These are phyloP conservation scores for Vanrija humicola DNA, from an alignment of 1,284 basidiomycete species.

Conservation along the genomic window DNA sequence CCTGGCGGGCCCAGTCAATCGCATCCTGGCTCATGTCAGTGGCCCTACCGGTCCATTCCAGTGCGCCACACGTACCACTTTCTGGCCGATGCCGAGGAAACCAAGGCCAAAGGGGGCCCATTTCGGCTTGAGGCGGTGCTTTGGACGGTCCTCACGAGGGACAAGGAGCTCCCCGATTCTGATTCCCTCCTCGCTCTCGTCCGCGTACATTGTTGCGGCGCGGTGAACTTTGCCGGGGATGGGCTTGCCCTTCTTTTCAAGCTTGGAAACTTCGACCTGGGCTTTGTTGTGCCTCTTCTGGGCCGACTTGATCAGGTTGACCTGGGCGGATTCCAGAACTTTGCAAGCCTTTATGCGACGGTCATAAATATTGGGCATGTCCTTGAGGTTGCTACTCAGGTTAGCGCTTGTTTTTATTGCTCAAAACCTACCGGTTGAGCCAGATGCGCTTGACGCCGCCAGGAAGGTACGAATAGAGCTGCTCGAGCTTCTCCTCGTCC, in stretches of 20 bases:
- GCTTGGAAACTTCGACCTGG: constrained; percentile 24
- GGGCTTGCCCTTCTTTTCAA: constrained; percentile 37
- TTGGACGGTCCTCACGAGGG: constrained; percentile 68
- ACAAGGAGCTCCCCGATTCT: constrained; percentile 57
- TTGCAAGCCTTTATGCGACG: constrained; percentile 57
- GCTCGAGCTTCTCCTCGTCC: constrained; percentile 59
- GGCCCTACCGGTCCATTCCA: no score
- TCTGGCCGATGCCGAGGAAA: constrained; percentile 60
- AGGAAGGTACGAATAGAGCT: constrained; percentile 65
- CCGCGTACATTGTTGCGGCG: background rate
- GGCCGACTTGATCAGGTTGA: constrained; percentile 58
- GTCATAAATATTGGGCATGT: constrained; percentile 62
- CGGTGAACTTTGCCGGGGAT: constrained; percentile 27
- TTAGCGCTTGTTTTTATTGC: constrained; percentile 6
- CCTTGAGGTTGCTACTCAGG: constrained; percentile 53
- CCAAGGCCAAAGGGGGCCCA: constrained; percentile 62
- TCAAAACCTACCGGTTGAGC: constrained; percentile 60
- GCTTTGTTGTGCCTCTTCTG: constrained; percentile 51
- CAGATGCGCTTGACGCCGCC: constrained; percentile 74
- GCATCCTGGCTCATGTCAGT: constrained; percentile 54
- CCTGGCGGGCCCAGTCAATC: constrained; percentile 71
- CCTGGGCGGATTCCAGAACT: constrained; percentile 64
- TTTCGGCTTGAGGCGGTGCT: constrained; percentile 64
- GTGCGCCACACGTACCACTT: constrained; percentile 53
- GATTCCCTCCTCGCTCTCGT: constrained; percentile 1